Conservation (phyloP, 2,329 filamentous ascomycete species). For the Penicillium sp. region DNA sequence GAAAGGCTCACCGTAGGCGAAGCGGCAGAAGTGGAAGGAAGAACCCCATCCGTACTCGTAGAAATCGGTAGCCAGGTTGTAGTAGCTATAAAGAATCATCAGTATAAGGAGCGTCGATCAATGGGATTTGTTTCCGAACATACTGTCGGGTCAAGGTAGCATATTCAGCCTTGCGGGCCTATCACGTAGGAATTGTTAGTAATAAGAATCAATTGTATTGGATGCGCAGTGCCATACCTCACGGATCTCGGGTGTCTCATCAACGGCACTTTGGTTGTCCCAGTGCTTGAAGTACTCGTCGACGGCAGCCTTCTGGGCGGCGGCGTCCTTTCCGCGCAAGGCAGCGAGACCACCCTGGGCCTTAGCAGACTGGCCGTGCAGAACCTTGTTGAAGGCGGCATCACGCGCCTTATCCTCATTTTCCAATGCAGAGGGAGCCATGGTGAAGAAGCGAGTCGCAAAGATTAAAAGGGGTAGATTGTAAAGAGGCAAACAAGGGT, state of each 20-base stretch:
- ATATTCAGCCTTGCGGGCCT: slow-evolving; percentile 83
- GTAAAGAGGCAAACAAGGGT: slow-evolving; percentile 17
- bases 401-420: slow-evolving; percentile 79
- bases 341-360: slow-evolving; percentile 72
- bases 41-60: slow-evolving; percentile 98
- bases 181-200: slow-evolving; percentile 18
- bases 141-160: slow-evolving; percentile 90
- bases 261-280: slow-evolving; percentile 75
- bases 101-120: not conserved
- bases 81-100: slow-evolving; percentile 62
- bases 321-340: slow-evolving; percentile 79
- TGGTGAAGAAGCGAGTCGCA: slow-evolving; percentile 31
- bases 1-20: slow-evolving; percentile 82
- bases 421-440: slow-evolving; percentile 65
- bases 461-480: slow-evolving; percentile 20
- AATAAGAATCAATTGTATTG: not conserved
- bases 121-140: slow-evolving; percentile 36
- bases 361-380: slow-evolving; percentile 74
- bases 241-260: slow-evolving; percentile 79
- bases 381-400: slow-evolving; percentile 84
- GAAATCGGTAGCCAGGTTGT: slow-evolving; percentile 92
- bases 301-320: slow-evolving; percentile 75
- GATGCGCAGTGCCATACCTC: slow-evolving; percentile 56
- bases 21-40: slow-evolving; percentile 97
- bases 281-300: slow-evolving; percentile 97